A percentile compares a stretch with the other conserved stretches of the same genome.
phyloP scores from a whole-genome alignment of 179 eudicot genomes.

The Monotropa hypopitys region DNA sequence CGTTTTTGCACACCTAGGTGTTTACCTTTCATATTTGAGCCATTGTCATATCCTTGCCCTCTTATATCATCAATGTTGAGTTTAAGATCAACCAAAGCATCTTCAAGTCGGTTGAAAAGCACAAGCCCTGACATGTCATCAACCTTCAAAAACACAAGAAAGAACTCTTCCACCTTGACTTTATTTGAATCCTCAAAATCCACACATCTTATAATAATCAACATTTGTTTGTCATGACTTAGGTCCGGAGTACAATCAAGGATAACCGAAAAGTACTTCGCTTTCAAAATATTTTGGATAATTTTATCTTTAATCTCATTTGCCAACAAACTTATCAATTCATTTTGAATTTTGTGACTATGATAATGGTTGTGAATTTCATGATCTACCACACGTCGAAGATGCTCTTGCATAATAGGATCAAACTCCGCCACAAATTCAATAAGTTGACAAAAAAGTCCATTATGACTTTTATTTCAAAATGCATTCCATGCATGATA shows the following conservation, averaged over 20 bases:
- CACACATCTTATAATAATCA: not conserved
- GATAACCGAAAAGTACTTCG: not conserved
- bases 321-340: not conserved
- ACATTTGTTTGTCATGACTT: not conserved
- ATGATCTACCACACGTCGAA: not conserved
- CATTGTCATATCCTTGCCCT: no score
- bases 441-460: no score
- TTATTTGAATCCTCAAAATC: not conserved
- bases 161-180: not conserved
- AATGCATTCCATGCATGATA: no score
- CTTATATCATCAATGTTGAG: not conserved
- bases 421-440: not conserved
- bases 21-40: no score
- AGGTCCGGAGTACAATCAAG: no score
- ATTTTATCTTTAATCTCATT: not conserved
- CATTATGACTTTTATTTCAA: no score
- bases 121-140: not conserved
- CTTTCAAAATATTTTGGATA: not conserved
- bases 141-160: not conserved
- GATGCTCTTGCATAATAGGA: not conserved
- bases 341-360: constrained; percentile 9
- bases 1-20: not conserved
- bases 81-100: not conserved
- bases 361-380: constrained; percentile 5
- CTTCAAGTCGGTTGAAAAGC: not conserved